Conservation (phyloP, 176 grass and related monocot species). For the Melocanna baccifera region DNA sequence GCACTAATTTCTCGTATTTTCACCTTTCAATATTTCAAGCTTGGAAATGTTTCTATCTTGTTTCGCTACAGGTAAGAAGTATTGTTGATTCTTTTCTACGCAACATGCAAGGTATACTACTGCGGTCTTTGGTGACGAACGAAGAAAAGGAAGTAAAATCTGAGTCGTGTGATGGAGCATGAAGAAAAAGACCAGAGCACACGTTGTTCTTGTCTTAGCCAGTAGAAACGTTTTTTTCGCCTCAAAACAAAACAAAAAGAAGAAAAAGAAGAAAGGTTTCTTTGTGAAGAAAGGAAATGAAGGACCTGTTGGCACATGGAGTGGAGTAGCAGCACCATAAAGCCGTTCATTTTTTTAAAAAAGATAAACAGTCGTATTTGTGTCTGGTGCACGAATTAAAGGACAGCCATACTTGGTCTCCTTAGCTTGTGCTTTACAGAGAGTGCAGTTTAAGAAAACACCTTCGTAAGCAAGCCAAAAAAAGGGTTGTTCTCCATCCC, state of each 20-base stretch:
- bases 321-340: slow-evolving; percentile 25
- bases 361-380: not conserved
- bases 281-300: not conserved
- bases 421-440: not conserved
- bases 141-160: not conserved
- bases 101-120: not conserved
- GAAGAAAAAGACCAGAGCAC: too few species aligned
- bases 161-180: not conserved
- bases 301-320: not conserved
- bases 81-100: not conserved
- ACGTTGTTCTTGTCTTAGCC: not conserved
- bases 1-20: too few species aligned
- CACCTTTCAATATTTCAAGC: too few species aligned
- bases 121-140: not conserved
- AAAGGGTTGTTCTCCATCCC: not conserved
- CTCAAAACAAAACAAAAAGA: too few species aligned
- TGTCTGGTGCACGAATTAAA: not conserved
- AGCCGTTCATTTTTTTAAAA: not conserved
- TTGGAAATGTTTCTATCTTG: too few species aligned
- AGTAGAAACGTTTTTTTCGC: not conserved
- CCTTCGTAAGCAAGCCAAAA: not conserved
- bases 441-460: slow-evolving; percentile 30
- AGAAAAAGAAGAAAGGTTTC: not conserved
- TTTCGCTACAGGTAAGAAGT: too few species aligned
- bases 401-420: slow-evolving; percentile 5